These are phyloP conservation scores for Cantharellus cinnabarinus DNA, from an alignment of 768 basidiomycete genomes.

Conservation along the genomic window DNA sequence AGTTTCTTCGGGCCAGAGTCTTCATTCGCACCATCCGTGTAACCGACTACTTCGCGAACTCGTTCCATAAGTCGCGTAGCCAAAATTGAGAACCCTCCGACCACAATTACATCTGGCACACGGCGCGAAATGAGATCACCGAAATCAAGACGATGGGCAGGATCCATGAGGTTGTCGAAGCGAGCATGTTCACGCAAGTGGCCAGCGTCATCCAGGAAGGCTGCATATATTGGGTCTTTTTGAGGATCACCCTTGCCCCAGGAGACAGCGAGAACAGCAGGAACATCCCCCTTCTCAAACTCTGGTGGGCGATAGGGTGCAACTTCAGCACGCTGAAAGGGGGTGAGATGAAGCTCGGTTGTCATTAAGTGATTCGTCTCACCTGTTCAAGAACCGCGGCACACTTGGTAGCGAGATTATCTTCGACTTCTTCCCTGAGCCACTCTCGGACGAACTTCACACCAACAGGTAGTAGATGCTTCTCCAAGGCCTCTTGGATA, in stretches of 20 bases:
- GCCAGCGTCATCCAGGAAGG: slow-evolving; percentile 75
- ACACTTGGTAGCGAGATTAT: slow-evolving; percentile 49
- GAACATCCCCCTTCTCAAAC: slow-evolving; percentile 53
- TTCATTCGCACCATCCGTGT: neutral
- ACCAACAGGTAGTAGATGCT: slow-evolving; percentile 65
- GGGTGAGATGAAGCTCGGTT: neutral
- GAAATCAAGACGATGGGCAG: slow-evolving; percentile 50
- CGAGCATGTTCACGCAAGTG: slow-evolving; percentile 78
- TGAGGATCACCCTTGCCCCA: slow-evolving; percentile 92
- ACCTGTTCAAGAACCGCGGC: slow-evolving; percentile 52
- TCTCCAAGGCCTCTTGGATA: slow-evolving; percentile 56
- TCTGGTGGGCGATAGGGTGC: slow-evolving; percentile 46
- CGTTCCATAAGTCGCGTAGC: slow-evolving; percentile 48
- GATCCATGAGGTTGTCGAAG: slow-evolving; percentile 68
- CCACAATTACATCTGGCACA: slow-evolving; percentile 69
- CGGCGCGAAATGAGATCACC: slow-evolving; percentile 61
- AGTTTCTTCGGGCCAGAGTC: slow-evolving; percentile 9
- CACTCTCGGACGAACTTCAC: slow-evolving; percentile 81
- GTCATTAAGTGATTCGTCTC: slow-evolving; percentile 12
- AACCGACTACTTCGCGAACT: slow-evolving; percentile 34
- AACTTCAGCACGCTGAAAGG: slow-evolving; percentile 53
- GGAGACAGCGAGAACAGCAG: slow-evolving; percentile 68
- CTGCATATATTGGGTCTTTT: slow-evolving; percentile 69
- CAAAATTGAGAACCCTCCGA: slow-evolving; percentile 74
- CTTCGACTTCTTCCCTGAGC: slow-evolving; percentile 78